These are phyloP conservation scores for Perkinsela sp. DNA, from an alignment of 208 protist genomes.

Conservation along the genomic window DNA sequence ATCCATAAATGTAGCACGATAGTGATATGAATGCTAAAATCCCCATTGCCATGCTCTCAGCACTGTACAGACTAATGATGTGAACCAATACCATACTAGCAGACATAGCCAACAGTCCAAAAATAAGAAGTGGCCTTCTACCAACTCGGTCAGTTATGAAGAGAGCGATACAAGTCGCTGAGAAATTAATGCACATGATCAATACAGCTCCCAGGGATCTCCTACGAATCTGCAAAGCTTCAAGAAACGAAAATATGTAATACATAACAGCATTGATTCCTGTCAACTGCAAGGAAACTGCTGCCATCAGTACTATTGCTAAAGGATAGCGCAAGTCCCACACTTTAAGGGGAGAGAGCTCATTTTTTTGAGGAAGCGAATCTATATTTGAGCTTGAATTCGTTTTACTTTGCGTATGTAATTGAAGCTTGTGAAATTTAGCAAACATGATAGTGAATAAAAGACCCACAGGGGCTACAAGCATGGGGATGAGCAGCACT, in stretches of 20 bases:
- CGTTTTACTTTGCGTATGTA: no score
- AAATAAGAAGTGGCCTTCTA: conserved; percentile 1
- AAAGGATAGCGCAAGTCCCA: no score
- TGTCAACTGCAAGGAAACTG: not conserved
- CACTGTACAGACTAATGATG: not conserved
- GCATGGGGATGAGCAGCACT: no score
- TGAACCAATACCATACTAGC: not conserved
- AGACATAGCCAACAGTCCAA: not conserved
- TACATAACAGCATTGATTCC: conserved; percentile 1
- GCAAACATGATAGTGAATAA: no score
- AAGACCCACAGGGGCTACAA: no score
- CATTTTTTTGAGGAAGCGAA: no score
- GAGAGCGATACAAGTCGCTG: not conserved
- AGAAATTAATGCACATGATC: not conserved
- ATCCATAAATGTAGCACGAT: not conserved
- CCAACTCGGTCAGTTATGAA: not conserved
- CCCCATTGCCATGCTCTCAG: not conserved
- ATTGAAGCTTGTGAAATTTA: no score
- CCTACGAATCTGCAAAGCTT: not conserved
- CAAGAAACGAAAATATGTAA: not conserved
- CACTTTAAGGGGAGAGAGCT: no score
- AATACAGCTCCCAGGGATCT: not conserved
- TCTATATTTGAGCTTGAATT: no score
- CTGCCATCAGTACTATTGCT: not conserved
- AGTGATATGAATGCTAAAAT: not conserved